These are phyloP conservation scores for Talaromyces sp. DNA, from an alignment of 2,329 filamentous ascomycete species.

Conservation along the genomic window DNA sequence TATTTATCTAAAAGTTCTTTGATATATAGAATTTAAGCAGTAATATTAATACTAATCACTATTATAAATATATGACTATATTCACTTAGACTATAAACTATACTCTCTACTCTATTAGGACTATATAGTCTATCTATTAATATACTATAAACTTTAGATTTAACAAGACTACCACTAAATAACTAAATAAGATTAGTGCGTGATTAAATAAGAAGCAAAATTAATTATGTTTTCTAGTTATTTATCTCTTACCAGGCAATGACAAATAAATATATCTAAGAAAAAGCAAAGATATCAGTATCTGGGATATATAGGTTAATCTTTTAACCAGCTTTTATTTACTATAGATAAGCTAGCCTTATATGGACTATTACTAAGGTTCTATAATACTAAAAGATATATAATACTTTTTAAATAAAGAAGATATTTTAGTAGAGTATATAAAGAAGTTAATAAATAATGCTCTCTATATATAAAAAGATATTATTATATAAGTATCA, in stretches of 20 bases:
- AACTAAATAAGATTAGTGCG: constrained; percentile 14
- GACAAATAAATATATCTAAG: constrained; percentile 24
- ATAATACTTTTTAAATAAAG: constrained; percentile 4
- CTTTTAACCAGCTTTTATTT: constrained; percentile 16
- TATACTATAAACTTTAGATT: neutral
- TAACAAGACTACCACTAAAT: neutral
- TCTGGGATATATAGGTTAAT: constrained; percentile 15
- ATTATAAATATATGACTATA: constrained; percentile 30
- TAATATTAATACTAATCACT: constrained; percentile 30
- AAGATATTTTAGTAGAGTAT: constrained; percentile 13
- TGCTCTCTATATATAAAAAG: constrained; percentile 9
- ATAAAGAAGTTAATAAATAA: constrained; percentile 4
- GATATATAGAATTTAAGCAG: constrained; percentile 28
- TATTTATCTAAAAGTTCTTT: constrained; percentile 28
- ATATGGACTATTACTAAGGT: constrained; percentile 10
- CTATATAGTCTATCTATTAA: constrained; percentile 24
- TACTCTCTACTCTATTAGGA: constrained; percentile 5
- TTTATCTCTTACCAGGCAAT: constrained; percentile 20
- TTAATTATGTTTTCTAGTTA: constrained; percentile 8
- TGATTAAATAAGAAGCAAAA: constrained; percentile 21
- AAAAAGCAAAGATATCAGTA: constrained; percentile 17
- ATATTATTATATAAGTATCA: constrained; percentile 14
- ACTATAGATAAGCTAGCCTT: constrained; percentile 13
- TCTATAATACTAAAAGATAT: neutral
- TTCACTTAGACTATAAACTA: constrained; percentile 12